These are phyloP conservation scores for Gautieria morchelliformis DNA, from an alignment of 768 basidiomycete genomes.

Conservation along the genomic window DNA sequence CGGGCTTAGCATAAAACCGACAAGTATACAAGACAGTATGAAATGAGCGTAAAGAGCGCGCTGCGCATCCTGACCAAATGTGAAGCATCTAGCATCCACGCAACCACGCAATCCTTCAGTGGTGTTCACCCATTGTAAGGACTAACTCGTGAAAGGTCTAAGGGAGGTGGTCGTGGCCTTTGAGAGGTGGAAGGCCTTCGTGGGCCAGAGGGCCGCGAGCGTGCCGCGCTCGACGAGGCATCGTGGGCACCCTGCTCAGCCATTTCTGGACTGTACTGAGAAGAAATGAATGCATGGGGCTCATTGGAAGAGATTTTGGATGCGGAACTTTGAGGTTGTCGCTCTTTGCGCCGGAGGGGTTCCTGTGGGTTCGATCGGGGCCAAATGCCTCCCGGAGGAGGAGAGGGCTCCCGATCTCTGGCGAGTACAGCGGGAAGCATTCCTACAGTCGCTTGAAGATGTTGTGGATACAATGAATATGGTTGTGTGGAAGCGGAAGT, in stretches of 20 bases:
- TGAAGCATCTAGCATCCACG: neutral
- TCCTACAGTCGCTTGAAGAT: constrained; percentile 17
- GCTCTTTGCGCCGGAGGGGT: constrained; percentile 31
- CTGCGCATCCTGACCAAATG: neutral
- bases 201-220: constrained; percentile 26
- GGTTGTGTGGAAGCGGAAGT: neutral
- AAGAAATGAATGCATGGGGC: constrained; percentile 5
- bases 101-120: neutral
- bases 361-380: constrained; percentile 5
- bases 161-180: constrained; percentile 12
- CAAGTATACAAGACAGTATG: neutral
- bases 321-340: constrained; percentile 30
- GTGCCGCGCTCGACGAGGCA: constrained; percentile 10
- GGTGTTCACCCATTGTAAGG: constrained; percentile 10
- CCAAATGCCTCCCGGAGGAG: constrained; percentile 10
- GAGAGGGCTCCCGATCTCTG: constrained; percentile 11
- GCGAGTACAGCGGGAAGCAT: constrained; percentile 5
- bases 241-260: neutral
- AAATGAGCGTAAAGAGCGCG: constrained; percentile 11
- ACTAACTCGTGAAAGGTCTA: constrained; percentile 12
- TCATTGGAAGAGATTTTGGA: neutral
- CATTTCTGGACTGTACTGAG: neutral
- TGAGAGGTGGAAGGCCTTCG: constrained; percentile 15
- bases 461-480: constrained; percentile 25
- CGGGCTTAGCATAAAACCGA: neutral